Conservation (phyloP, 306 rosid species). For the Arachis hypogaea region DNA sequence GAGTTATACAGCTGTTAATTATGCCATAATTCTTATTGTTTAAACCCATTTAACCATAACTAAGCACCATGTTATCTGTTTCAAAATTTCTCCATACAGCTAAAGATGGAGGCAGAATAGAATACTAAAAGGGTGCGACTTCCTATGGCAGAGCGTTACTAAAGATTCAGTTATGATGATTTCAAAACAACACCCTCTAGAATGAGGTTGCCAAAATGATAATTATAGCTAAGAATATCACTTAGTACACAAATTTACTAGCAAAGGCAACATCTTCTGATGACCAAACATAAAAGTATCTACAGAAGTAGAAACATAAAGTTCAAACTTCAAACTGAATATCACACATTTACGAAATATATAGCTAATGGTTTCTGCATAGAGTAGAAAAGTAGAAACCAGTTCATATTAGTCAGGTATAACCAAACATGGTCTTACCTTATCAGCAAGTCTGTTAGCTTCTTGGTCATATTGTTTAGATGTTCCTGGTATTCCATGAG, state of each 20-base stretch:
- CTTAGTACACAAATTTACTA: constrained; percentile 9
- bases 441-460: constrained; percentile 36
- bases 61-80: too few relatives aligned
- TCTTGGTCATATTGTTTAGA: constrained; percentile 42
- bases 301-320: neutral
- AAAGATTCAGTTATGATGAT: neutral
- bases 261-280: neutral
- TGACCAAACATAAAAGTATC: constrained; percentile 1
- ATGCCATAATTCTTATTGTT: too few relatives aligned
- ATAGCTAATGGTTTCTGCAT: neutral
- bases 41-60: too few relatives aligned
- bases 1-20: too few relatives aligned
- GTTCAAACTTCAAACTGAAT: constrained; percentile 13
- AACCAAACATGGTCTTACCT: constrained; percentile 38
- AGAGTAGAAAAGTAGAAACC: constrained; percentile 17
- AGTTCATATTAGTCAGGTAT: neutral
- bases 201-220: constrained; percentile 10
- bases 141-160: constrained; percentile 4
- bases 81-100: constrained; percentile 29
- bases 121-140: neutral
- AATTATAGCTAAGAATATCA: neutral
- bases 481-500: constrained; percentile 43
- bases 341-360: constrained; percentile 10
- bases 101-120: constrained; percentile 15
- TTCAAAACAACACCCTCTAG: neutral